These are phyloP conservation scores for Ogataea glucozyma DNA, from an alignment of 805 yeast species.

Conservation along the genomic window DNA sequence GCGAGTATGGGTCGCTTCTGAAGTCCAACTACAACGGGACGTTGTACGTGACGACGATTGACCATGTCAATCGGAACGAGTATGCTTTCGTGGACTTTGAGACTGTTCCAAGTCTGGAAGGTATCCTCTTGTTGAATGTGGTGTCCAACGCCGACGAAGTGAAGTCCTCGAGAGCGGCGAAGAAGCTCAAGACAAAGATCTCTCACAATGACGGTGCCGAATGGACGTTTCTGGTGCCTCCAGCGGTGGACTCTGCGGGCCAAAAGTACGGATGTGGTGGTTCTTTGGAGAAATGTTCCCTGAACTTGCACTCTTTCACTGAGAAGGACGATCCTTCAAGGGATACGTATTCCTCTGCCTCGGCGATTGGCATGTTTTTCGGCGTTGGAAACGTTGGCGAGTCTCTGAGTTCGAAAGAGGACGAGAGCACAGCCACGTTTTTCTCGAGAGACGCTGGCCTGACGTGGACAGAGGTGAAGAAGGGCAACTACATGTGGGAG, in stretches of 20 bases:
- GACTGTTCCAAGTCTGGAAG: conserved; percentile 78
- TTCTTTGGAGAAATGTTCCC: conserved; percentile 62
- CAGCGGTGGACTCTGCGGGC: conserved; percentile 61
- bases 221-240: conserved; percentile 76
- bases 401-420: conserved; percentile 42
- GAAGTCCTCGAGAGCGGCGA: conserved; percentile 32
- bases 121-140: conserved; percentile 72
- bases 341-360: conserved; percentile 83
- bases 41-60: conserved; percentile 67
- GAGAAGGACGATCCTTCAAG: conserved; percentile 74
- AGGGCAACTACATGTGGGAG: conserved; percentile 88
- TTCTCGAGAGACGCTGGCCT: conserved; percentile 89
- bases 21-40: conserved; percentile 94
- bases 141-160: conserved; percentile 58
- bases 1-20: conserved; percentile 75
- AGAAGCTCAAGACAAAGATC: conserved; percentile 67
- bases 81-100: conserved; percentile 88
- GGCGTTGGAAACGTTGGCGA: conserved; percentile 95
- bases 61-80: conserved; percentile 70
- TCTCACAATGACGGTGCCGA: conserved; percentile 91
- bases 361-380: conserved; percentile 85
- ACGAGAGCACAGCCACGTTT: conserved; percentile 59
- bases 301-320: conserved; percentile 87
- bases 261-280: conserved; percentile 53
- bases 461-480: conserved; percentile 77